phyloP scores from a whole-genome alignment of 1,284 basidiomycete genomes.

The Coriolopsis trogii region DNA sequence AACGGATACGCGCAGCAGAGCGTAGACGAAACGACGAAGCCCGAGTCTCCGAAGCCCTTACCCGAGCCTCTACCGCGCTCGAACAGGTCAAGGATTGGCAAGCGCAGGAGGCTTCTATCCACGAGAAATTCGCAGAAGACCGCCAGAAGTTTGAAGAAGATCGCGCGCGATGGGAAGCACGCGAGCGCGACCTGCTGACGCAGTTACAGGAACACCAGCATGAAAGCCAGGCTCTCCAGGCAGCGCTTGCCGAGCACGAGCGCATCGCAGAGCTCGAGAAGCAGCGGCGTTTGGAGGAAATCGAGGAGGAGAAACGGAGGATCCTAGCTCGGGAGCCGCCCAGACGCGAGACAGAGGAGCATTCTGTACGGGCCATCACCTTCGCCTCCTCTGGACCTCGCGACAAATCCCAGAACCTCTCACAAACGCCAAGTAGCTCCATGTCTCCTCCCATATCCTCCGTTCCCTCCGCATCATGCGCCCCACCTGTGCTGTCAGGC shows the following conservation, averaged over 20 bases:
- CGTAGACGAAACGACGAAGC: neutral
- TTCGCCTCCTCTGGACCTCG: too few species aligned
- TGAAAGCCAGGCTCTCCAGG: conserved; percentile 7
- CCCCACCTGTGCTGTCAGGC: too few species aligned
- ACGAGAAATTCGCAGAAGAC: neutral
- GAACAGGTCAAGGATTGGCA: too few species aligned
- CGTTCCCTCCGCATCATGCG: too few species aligned
- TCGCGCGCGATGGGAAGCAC: neutral
- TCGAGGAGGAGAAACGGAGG: conserved; percentile 3
- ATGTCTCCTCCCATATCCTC: too few species aligned
- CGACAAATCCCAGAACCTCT: too few species aligned
- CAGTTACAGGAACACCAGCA: conserved; percentile 2
- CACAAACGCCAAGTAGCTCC: too few species aligned
- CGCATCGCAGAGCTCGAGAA: conserved; percentile 4
- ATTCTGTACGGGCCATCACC: too few species aligned
- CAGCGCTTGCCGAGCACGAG: neutral
- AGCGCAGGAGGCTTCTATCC: too few species aligned
- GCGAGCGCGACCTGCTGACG: conserved; percentile 3
- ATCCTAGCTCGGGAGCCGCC: too few species aligned
- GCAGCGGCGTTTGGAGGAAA: conserved; percentile 2
- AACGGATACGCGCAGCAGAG: neutral
- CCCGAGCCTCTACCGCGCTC: neutral
- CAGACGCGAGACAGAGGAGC: too few species aligned
- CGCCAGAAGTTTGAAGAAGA: conserved; percentile 2
- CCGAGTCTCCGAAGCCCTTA: neutral